Conservation (phyloP, 768 basidiomycete genomes). For the Mycena albidolilacea region DNA sequence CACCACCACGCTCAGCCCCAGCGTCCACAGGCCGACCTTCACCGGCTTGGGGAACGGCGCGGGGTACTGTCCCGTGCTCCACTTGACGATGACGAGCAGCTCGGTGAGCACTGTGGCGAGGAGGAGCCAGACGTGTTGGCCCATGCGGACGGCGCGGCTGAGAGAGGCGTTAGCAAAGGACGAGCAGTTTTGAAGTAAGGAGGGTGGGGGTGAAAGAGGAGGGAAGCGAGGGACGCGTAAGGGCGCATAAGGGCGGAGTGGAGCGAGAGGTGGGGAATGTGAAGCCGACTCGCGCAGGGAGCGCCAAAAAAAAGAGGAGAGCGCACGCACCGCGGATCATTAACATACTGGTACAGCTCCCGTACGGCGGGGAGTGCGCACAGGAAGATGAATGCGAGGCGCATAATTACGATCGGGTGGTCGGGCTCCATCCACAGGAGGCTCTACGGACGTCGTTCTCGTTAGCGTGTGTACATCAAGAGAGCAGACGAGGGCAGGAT, state of each 20-base stretch:
- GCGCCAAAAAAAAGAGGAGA: too few species aligned
- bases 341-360: slow-evolving; percentile 88
- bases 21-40: slow-evolving; percentile 72
- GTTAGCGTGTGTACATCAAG: neutral
- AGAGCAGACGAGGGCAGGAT: neutral
- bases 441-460: slow-evolving; percentile 51
- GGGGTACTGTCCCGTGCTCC: slow-evolving; percentile 81
- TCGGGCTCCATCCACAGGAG: slow-evolving; percentile 92
- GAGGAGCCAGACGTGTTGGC: slow-evolving; percentile 89
- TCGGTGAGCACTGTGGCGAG: slow-evolving; percentile 91
- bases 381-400: slow-evolving; percentile 83
- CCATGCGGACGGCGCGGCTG: slow-evolving; percentile 90
- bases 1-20: slow-evolving; percentile 71
- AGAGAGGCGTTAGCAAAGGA: slow-evolving; percentile 6
- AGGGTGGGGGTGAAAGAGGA: neutral
- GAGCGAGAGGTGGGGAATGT: neutral
- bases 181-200: slow-evolving; percentile 4
- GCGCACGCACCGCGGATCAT: slow-evolving; percentile 87
- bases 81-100: slow-evolving; percentile 84
- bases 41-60: slow-evolving; percentile 75
- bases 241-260: neutral
- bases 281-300: too few species aligned
- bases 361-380: slow-evolving; percentile 91
- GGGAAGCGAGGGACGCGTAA: neutral
- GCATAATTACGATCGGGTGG: slow-evolving; percentile 85